Evolutionary conservation across 345 rosid species (phyloP), one percentile per base, ranked within the genome.

Genomic region (Brassica juncea): DNA sequence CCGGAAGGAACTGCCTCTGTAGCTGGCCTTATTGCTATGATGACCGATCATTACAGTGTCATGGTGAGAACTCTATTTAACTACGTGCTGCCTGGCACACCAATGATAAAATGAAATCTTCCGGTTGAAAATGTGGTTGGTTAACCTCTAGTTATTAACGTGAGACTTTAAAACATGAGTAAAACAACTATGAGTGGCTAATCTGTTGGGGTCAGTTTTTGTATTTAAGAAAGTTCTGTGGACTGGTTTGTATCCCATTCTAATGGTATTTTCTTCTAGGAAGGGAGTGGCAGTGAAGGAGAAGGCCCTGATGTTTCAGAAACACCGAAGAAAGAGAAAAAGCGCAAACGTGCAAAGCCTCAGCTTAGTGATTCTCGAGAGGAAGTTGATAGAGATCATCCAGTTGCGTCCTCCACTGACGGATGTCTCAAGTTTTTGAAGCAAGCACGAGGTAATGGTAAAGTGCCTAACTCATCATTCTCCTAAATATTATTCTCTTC

Each of bases 1-100:
- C 99, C 98, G 1, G 98, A 93, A 81, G 98, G 98, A 82, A 90
- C 85, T 27, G 97, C 97, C 74, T 93, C 99, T 55, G 95, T 92
- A 66, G 87, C 89, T 78, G 99, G 99, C 83, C 94, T 96, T 64
- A 85, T 89, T 82, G 99, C 99, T 28, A 93, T 93, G 99, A 91
- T 96, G 98, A 92, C 93, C 0, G 99, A 93, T 85, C 97, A 96
- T 80, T 96, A 93, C 76, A 88, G 82, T 84, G 90, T 89, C 79
- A 68, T 90, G 95, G 99, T 96, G 87, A 78, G 92, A 49, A 54
- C n/a, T 68, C 23, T 67, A 14, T 37, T 68, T 73, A 27, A 58
- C 57, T 47, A 3, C 54, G 54, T 35, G 54, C 54, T 47, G 19
- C 19, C 19, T 19, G 14, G 49, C 28, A 59, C 58, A 64, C 72